phyloP scores from a whole-genome alignment of 2,329 filamentous ascomycete genomes.

The Aspergillus sp. region DNA sequence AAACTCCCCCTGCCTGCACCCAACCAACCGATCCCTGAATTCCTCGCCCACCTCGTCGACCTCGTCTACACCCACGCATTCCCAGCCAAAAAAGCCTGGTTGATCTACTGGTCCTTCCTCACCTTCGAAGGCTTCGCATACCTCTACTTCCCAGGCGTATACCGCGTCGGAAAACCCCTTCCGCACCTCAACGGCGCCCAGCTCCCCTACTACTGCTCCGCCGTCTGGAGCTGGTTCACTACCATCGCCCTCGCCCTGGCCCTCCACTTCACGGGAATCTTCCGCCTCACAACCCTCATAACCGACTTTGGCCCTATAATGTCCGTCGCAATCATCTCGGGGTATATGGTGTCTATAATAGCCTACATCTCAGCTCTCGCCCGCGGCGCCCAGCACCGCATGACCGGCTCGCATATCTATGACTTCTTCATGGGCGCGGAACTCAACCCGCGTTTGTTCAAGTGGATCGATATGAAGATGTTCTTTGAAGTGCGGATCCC shows the following conservation, averaged over 20 bases:
- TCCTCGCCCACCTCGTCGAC: constrained; percentile 66
- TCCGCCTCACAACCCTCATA: constrained; percentile 83
- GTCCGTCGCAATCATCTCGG: constrained; percentile 87
- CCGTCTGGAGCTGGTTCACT: constrained; percentile 78
- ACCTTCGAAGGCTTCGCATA: constrained; percentile 81
- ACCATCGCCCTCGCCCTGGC: constrained; percentile 68
- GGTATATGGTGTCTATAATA: constrained; percentile 75
- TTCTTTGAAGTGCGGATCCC: constrained; percentile 91
- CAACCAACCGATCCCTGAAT: constrained; percentile 67
- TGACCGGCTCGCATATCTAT: constrained; percentile 78
- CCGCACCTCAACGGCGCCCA: constrained; percentile 77
- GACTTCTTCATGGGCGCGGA: constrained; percentile 92
- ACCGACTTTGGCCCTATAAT: constrained; percentile 93
- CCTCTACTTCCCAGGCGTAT: constrained; percentile 80
- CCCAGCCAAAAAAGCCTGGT: constrained; percentile 77
- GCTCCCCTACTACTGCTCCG: constrained; percentile 91
- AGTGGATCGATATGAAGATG: constrained; percentile 87
- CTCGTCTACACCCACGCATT: constrained; percentile 81
- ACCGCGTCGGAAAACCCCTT: constrained; percentile 82
- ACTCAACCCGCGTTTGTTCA: constrained; percentile 79
- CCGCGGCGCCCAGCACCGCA: constrained; percentile 81
- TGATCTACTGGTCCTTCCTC: constrained; percentile 92
- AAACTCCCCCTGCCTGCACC: constrained; percentile 67
- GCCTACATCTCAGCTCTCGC: constrained; percentile 83
- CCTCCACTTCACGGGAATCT: constrained; percentile 78